These are phyloP conservation scores for Ascomycota sp. DNA, from an alignment of 2,329 filamentous ascomycete species.

Conservation along the genomic window DNA sequence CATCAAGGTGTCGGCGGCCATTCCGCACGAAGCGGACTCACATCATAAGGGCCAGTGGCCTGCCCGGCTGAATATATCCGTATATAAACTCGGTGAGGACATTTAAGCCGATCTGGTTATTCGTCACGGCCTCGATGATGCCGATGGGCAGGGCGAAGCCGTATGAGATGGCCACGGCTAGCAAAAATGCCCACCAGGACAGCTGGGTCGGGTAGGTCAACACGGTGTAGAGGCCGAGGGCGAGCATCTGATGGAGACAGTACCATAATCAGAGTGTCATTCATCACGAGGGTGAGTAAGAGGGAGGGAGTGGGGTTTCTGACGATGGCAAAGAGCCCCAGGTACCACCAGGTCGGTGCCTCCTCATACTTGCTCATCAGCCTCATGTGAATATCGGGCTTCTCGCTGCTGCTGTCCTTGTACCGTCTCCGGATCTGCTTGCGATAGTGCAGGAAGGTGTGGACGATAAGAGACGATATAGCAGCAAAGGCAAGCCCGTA, in stretches of 20 bases:
- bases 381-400: constrained; percentile 41
- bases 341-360: constrained; percentile 42
- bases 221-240: constrained; percentile 29
- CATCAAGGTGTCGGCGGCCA: not conserved
- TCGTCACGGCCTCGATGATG: constrained; percentile 47
- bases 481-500: constrained; percentile 54
- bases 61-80: constrained; percentile 53
- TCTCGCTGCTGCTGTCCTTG: constrained; percentile 32
- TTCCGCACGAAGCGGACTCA: constrained; percentile 11
- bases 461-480: constrained; percentile 44
- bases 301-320: constrained; percentile 6
- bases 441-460: constrained; percentile 44
- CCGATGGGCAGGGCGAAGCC: constrained; percentile 43
- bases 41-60: constrained; percentile 52
- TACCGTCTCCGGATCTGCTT: constrained; percentile 42
- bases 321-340: constrained; percentile 31
- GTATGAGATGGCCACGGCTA: constrained; percentile 41
- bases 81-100: constrained; percentile 54
- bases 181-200: constrained; percentile 48
- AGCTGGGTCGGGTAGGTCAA: constrained; percentile 43
- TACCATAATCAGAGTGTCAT: not conserved
- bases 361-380: constrained; percentile 40
- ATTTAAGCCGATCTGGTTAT: constrained; percentile 50
- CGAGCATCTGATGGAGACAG: constrained; percentile 22
- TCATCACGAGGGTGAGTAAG: not conserved